phyloP scores from a whole-genome alignment of 2,329 filamentous ascomycete species.

The Aspergillus quadrilineatus region DNA sequence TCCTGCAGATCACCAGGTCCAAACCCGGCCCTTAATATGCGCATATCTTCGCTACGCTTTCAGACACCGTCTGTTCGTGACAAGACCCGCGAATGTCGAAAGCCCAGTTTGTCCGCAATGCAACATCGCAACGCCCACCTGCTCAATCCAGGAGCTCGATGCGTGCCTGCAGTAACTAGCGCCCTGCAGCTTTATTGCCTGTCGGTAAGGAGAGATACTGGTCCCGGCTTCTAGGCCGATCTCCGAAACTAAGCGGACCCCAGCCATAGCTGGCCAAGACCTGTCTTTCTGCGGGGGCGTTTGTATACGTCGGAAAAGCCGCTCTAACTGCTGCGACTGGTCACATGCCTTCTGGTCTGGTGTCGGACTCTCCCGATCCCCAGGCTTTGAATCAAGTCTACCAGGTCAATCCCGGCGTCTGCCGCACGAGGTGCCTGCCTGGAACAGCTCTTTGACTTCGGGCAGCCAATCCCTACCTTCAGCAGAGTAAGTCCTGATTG shows the following conservation, averaged over 20 bases:
- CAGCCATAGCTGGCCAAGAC: background rate
- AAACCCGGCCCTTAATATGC: background rate
- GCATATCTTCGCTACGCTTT: background rate
- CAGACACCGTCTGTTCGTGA: background rate
- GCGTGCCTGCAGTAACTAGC: background rate
- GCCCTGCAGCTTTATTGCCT: background rate
- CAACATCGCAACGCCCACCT: slow-evolving; percentile 1
- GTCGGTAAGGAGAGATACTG: too few relatives aligned
- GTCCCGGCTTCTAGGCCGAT: too few relatives aligned
- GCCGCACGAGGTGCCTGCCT: too few relatives aligned
- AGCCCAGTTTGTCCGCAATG: background rate
- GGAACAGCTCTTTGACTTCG: too few relatives aligned
- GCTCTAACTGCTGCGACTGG: background rate
- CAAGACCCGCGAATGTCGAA: slow-evolving; percentile 1
- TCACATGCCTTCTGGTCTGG: background rate
- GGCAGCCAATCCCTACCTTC: too few relatives aligned
- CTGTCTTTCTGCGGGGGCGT: background rate
- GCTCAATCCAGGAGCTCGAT: slow-evolving; percentile 9
- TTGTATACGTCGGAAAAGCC: background rate
- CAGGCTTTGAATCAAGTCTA: too few relatives aligned
- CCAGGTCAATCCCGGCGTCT: too few relatives aligned
- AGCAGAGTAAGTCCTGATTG: too few relatives aligned
- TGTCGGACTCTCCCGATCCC: background rate
- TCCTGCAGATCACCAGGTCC: background rate
- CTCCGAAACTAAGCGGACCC: too few relatives aligned